A percentile compares a stretch with the other conserved stretches of the same genome.
These are phyloP conservation scores for Pelargonium myrrhifolium DNA, from an alignment of 441 rosid genomes.

Conservation along the genomic window DNA sequence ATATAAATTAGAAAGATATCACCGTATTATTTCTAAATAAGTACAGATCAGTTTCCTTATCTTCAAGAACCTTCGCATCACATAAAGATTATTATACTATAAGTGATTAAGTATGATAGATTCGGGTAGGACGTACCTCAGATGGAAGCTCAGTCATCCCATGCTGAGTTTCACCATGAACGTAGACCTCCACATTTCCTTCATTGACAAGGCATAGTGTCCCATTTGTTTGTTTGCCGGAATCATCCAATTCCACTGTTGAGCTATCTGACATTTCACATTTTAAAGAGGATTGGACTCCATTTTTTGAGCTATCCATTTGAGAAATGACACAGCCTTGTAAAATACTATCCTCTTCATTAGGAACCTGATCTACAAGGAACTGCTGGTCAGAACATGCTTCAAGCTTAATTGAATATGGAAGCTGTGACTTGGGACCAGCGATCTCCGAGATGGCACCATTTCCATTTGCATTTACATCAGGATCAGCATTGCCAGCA, in stretches of 20 bases:
- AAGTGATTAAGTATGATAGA: constrained; percentile 4
- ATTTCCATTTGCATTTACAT: constrained; percentile 1
- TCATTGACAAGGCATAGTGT: constrained; percentile 25
- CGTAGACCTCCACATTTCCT: constrained; percentile 27
- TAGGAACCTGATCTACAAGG: constrained; percentile 20
- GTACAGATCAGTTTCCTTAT: constrained; percentile 19
- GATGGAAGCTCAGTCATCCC: constrained; percentile 22
- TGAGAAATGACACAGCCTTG: constrained; percentile 17
- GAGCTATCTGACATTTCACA: constrained; percentile 33
- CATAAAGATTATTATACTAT: background rate
- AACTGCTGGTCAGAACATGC: constrained; percentile 20
- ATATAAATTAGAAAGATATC: constrained; percentile 10
- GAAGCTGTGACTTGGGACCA: constrained; percentile 15
- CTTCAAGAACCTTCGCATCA: constrained; percentile 3
- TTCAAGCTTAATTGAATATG: constrained; percentile 20
- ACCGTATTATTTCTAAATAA: constrained; percentile 3
- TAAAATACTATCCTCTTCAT: constrained; percentile 22
- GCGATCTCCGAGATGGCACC: background rate
- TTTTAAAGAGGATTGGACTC: constrained; percentile 27
- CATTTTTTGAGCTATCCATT: constrained; percentile 26
- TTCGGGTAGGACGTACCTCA: constrained; percentile 27
- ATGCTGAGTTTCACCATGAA: constrained; percentile 27
- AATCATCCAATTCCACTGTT: constrained; percentile 18
- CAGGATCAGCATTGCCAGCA: background rate
- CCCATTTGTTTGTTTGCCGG: constrained; percentile 28